phyloP scores from a whole-genome alignment of 139 green algal genomes.

The Diplosphaera chodatii region DNA sequence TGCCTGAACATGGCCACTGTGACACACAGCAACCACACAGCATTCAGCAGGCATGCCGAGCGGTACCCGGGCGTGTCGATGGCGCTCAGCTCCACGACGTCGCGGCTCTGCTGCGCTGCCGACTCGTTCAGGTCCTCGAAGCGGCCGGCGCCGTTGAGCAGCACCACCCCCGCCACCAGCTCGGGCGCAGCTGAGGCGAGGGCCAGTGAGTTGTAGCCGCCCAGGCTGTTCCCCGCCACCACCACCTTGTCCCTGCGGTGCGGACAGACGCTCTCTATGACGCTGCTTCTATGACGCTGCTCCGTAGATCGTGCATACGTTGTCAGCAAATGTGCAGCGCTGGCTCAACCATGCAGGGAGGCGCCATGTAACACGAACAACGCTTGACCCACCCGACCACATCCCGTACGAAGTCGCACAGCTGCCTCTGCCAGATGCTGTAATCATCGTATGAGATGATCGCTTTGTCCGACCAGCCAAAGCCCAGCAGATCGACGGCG shows the following conservation, averaged over 20 bases:
- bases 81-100: not conserved
- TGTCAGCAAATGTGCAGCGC: no score
- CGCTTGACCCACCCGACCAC: not conserved
- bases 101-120: constrained; percentile 14
- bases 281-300: no score
- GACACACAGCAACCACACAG: no score
- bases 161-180: constrained; percentile 48
- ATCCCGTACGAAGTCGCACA: not conserved
- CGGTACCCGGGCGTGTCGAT: not conserved
- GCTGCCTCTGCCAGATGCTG: constrained; percentile 15
- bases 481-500: constrained; percentile 73
- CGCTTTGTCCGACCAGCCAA: constrained; percentile 71
- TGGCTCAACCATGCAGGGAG: no score
- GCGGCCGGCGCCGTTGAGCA: constrained; percentile 63
- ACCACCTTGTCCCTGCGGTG: constrained; percentile 19
- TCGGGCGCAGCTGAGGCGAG: constrained; percentile 40
- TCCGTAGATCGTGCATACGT: no score
- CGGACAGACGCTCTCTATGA: no score
- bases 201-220: constrained; percentile 60
- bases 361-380: no score
- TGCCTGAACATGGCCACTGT: no score
- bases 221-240: constrained; percentile 68
- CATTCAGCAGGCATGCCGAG: no score
- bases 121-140: constrained; percentile 38
- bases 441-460: constrained; percentile 57